A percentile compares a stretch with the other conserved stretches of the same genome.
phyloP scores from a whole-genome alignment of 768 basidiomycete genomes.

The Pleurotus sapidus region DNA sequence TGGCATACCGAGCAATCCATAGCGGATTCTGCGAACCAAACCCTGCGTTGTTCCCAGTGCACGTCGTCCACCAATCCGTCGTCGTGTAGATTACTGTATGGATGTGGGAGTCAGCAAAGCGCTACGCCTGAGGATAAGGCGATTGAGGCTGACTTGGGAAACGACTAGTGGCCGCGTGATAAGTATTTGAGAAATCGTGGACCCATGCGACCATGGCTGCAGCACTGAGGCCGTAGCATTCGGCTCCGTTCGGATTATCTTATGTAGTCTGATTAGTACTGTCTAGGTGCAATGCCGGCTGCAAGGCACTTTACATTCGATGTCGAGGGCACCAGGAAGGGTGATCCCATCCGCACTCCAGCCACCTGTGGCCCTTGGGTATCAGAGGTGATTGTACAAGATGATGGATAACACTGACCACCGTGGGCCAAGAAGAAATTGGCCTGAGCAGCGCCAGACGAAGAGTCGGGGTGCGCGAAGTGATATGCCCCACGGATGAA shows the following conservation, averaged over 20 bases:
- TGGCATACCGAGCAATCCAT: constrained; percentile 57
- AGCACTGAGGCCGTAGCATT: constrained; percentile 52
- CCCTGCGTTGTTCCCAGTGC: constrained; percentile 54
- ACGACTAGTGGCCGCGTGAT: constrained; percentile 43
- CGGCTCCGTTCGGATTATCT: constrained; percentile 51
- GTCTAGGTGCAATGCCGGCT: not conserved
- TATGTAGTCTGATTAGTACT: not conserved
- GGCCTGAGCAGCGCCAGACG: constrained; percentile 57
- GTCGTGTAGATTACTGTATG: constrained; percentile 56
- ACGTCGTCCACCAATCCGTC: constrained; percentile 65
- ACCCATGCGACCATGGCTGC: constrained; percentile 65
- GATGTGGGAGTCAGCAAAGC: not conserved
- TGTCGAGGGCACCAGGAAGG: constrained; percentile 61
- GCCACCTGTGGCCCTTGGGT: constrained; percentile 31
- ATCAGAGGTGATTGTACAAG: not conserved
- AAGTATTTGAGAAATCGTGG: constrained; percentile 57
- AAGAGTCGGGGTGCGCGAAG: constrained; percentile 52
- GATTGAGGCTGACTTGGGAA: constrained; percentile 20
- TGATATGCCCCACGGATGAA: constrained; percentile 62
- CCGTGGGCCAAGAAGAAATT: constrained; percentile 56
- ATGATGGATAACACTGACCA: constrained; percentile 27
- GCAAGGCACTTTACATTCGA: constrained; percentile 42
- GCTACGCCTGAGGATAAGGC: not conserved
- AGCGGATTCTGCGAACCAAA: constrained; percentile 53
- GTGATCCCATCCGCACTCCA: constrained; percentile 57